Evolutionary conservation across 176 grass and related monocot genomes (phyloP), one percentile per base, ranked within the genome.

Genomic region (Saccharum officinarum): DNA sequence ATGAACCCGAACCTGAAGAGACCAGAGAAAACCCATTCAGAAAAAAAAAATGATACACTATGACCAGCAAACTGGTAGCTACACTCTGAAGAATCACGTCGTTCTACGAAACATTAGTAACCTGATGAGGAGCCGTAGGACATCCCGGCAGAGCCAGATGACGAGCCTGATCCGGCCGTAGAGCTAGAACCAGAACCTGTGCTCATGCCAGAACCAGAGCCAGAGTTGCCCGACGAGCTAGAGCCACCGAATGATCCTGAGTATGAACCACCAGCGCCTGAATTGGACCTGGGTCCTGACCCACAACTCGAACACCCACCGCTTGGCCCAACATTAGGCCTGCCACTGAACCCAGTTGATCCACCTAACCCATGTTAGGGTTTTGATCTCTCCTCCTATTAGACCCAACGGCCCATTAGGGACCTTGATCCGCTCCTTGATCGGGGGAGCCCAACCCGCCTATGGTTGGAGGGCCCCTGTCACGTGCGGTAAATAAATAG

Each of bases 41-140:
- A 67, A 57, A 65, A 45, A n/a, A 23, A n/a, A n/a, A n/a, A n/a
- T n/a, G n/a, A n/a, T n/a, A n/a, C n/a, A n/a, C n/a, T n/a, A n/a
- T n/a, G n/a, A n/a, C n/a, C n/a, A n/a, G n/a, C n/a, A n/a, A n/a
- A n/a, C n/a, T n/a, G n/a, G n/a, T 41, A 52, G 6, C 22, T 39
- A 16, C 7, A 18, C 17, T 41, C 38, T 46, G 8, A 68, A 49
- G 41, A 67, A 30, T 15, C 22, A 81, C 2, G 9, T 33, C 67
- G 0, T 62, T 28, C 10, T 5, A 26, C 8, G 0, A 36, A 60
- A 61, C 1, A 42, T n/a, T n/a, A n/a, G n/a, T 54, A 55, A 84
- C 89, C 75, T 50, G 86, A 81, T 52, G 47, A 52, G 52, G 88
- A 77, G 34, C 80, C 82, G 68, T 93, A 83, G 62, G 88, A 79